Evolutionary conservation across 2,329 filamentous ascomycete genomes (phyloP).

Genomic region (Ceratocystis ficicola): DNA sequence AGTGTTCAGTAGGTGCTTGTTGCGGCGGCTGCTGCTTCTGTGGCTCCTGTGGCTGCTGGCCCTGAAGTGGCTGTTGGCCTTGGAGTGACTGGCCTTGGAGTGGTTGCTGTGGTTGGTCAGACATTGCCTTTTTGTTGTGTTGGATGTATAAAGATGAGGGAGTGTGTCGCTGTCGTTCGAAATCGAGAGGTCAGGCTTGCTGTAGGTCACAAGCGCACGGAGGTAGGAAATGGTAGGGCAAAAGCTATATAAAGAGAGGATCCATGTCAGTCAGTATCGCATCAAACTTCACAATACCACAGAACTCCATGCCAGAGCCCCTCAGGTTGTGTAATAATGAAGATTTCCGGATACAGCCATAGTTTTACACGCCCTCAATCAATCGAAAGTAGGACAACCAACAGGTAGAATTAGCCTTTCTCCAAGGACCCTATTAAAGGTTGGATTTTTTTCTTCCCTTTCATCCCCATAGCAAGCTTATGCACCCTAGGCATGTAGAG

Average conservation of each 20-base stretch:
- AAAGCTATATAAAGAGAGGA: background rate
- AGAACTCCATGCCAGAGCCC: background rate
- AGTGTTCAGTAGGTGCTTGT: slow-evolving; percentile 51
- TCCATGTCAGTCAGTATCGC: slow-evolving; percentile 6
- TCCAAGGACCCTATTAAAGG: background rate
- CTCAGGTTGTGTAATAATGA: background rate
- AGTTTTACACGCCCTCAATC: background rate
- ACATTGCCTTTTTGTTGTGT: background rate
- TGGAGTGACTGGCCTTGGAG: slow-evolving; percentile 23
- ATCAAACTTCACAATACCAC: background rate
- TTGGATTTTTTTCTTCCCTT: background rate
- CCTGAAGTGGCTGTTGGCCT: background rate
- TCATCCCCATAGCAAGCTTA: background rate
- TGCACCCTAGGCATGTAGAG: background rate
- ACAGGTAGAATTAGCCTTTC: background rate
- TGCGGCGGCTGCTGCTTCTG: slow-evolving; percentile 29
- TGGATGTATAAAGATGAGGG: background rate
- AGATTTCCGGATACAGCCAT: background rate
- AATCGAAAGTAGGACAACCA: background rate
- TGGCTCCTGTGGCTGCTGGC: slow-evolving; percentile 26
- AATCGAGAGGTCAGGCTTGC: background rate
- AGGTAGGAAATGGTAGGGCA: background rate
- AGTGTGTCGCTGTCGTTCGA: background rate
- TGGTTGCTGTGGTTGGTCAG: slow-evolving; percentile 38
- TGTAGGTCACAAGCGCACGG: background rate